Percentiles rank a stretch among this genome's conserved stretches.
phyloP scores from a whole-genome alignment of 108 stramenopile species.

The Epithemia pelagica region DNA sequence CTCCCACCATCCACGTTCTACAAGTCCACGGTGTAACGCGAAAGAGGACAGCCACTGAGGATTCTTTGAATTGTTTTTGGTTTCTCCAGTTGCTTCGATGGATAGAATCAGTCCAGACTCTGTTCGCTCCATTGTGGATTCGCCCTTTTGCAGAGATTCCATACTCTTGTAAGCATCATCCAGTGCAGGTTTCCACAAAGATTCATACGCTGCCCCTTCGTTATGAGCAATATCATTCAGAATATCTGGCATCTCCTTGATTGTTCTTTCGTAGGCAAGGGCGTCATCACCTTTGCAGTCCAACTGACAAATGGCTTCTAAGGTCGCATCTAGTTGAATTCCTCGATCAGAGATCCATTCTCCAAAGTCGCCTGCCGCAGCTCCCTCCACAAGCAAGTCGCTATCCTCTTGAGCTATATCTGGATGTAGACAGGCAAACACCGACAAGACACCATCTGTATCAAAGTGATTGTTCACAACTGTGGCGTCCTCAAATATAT shows the following conservation, averaged over 20 bases:
- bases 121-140: not conserved
- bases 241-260: conserved; percentile 10
- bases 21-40: conserved; percentile 11
- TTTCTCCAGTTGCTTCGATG: not conserved
- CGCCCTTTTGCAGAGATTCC: conserved; percentile 2
- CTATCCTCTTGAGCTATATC: conserved; percentile 2
- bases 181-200: conserved; percentile 2
- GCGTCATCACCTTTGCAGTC: conserved; percentile 2
- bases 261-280: conserved; percentile 4
- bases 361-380: conserved; percentile 20
- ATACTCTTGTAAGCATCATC: conserved; percentile 7
- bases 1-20: conserved; percentile 1
- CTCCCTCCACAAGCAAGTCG: conserved; percentile 9
- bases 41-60: not conserved
- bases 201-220: conserved; percentile 7
- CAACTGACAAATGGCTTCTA: not conserved
- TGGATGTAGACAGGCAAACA: conserved; percentile 16
- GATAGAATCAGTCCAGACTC: not conserved
- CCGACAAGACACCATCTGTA: conserved; percentile 16
- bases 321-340: conserved; percentile 9
- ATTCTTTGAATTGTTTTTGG: not conserved
- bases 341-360: conserved; percentile 19
- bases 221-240: conserved; percentile 12
- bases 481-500: not conserved
- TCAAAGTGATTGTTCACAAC: conserved; percentile 25